Percentiles rank a stretch among this genome's conserved stretches.
Conservation (phyloP, 306 rosid species). For the Erythrophleum fordii region DNA sequence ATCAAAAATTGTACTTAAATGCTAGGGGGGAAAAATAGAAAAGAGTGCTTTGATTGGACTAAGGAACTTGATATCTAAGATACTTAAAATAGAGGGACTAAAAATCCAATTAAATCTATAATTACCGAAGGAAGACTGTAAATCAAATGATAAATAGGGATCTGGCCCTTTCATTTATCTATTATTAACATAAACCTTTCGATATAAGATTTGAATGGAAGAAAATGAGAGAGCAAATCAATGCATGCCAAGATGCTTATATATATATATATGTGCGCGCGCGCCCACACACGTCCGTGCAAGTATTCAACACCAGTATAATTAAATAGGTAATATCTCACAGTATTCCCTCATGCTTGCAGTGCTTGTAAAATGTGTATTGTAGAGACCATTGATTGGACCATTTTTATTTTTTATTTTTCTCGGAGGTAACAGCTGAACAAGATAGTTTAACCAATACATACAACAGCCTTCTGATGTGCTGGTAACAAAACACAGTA, state of each 20-base stretch:
- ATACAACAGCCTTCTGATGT: slow-evolving; percentile 23
- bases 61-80: neutral
- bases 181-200: neutral
- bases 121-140: neutral
- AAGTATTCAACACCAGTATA: neutral
- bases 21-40: neutral
- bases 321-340: neutral
- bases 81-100: neutral
- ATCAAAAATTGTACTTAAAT: neutral
- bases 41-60: neutral
- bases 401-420: too few relatives aligned
- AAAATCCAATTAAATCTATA: neutral
- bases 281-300: too few relatives aligned
- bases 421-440: neutral
- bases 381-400: neutral
- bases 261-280: neutral
- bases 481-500: neutral
- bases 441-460: neutral
- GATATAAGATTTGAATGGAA: neutral
- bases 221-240: neutral
- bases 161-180: neutral
- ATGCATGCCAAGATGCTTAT: neutral
- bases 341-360: neutral
- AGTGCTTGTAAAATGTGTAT: slow-evolving; percentile 12
- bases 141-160: neutral